Evolutionary conservation across 148 eudicot species (phyloP).

Genomic region (Fallopia convolvulus): DNA sequence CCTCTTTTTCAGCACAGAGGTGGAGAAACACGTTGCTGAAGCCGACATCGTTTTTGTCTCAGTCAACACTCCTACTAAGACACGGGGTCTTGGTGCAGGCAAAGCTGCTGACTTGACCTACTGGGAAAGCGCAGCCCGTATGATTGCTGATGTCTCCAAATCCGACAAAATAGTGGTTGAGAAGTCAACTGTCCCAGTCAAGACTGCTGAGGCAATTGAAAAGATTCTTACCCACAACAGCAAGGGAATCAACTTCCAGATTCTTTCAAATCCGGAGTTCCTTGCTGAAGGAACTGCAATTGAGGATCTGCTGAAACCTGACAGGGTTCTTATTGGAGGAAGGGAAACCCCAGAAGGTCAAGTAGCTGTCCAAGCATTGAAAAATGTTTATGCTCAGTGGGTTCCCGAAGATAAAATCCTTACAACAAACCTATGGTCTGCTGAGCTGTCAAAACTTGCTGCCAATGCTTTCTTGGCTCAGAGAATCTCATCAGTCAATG

Average conservation of each 20-base stretch:
- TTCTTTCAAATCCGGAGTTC: constrained; percentile 75
- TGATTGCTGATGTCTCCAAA: constrained; percentile 79
- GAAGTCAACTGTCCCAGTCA: constrained; percentile 76
- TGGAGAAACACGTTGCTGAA: constrained; percentile 64
- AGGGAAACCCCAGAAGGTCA: constrained; percentile 70
- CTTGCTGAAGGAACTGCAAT: constrained; percentile 88
- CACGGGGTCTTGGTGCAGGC: constrained; percentile 55
- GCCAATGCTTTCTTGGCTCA: constrained; percentile 76
- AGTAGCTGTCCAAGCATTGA: constrained; percentile 59
- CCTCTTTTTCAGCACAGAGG: constrained; percentile 75
- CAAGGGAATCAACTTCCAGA: constrained; percentile 57
- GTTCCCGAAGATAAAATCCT: constrained; percentile 69
- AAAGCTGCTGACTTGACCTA: constrained; percentile 61
- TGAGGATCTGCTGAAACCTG: constrained; percentile 63
- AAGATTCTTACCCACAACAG: constrained; percentile 68
- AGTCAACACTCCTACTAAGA: constrained; percentile 53
- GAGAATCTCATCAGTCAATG: constrained; percentile 60
- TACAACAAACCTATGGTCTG: constrained; percentile 80
- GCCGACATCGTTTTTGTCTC: constrained; percentile 71
- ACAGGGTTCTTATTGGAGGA: constrained; percentile 78
- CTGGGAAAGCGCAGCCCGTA: constrained; percentile 83
- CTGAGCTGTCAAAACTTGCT: constrained; percentile 85
- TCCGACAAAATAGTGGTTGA: constrained; percentile 75
- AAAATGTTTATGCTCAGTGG: constrained; percentile 71
- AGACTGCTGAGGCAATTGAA: constrained; percentile 80